Conservation (phyloP, 1,284 basidiomycete species). For the Erythrobasidium hasegawianum region DNA sequence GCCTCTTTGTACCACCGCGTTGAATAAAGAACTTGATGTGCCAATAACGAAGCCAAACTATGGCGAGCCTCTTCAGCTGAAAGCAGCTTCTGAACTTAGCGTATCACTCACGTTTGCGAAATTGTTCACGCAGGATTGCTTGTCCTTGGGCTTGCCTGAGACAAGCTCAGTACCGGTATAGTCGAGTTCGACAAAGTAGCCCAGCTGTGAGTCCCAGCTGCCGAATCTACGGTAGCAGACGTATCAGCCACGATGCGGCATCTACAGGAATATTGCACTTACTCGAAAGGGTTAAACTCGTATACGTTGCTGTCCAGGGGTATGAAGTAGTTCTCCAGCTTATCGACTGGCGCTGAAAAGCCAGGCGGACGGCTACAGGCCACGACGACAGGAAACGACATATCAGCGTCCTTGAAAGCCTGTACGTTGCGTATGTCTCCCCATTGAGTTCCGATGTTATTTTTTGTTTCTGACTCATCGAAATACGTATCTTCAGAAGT, state of each 20-base stretch:
- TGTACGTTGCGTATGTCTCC: constrained; percentile 28
- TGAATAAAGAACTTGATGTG: constrained; percentile 51
- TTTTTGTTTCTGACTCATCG: not conserved
- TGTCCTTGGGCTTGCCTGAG: constrained; percentile 55
- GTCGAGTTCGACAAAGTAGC: constrained; percentile 59
- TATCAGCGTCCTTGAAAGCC: constrained; percentile 34
- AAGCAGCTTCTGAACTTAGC: not conserved
- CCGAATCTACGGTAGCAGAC: constrained; percentile 61
- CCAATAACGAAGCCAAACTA: constrained; percentile 49
- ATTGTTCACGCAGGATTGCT: constrained; percentile 56
- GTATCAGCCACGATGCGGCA: too few species aligned
- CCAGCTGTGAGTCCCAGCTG: constrained; percentile 63
- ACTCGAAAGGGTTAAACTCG: constrained; percentile 26
- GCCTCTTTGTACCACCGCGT: constrained; percentile 44
- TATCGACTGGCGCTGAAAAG: not conserved
- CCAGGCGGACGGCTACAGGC: not conserved
- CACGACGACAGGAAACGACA: constrained; percentile 38
- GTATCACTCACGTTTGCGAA: constrained; percentile 65
- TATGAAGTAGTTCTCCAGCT: not conserved
- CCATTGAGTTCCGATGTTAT: constrained; percentile 36
- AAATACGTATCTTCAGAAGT: constrained; percentile 37
- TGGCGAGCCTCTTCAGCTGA: not conserved
- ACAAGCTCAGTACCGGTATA: constrained; percentile 60
- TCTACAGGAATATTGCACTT: too few species aligned
- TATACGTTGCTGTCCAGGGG: constrained; percentile 33